Evolutionary conservation across 78 protist genomes (phyloP).

Genomic region (slime mould (Dictyostelium discoideum)): dicty_2.7 NC_007090.3:4927001-4927500

Average conservation of each 20-base stretch:
- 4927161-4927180: too few species aligned
- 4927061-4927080: neutral
- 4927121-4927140: too few species aligned
- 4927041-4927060: neutral
- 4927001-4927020: constrained; percentile 25
- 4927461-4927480: neutral
- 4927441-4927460: neutral
- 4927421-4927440: neutral
- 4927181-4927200: neutral
- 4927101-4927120: neutral
- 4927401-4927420: neutral
- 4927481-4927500: neutral
- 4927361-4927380: neutral
- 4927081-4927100: neutral
- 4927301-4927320: neutral
- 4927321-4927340: neutral
- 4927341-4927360: neutral
- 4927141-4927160: too few species aligned
- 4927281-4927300: neutral
- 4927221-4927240: neutral
- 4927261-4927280: neutral
- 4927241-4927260: neutral
- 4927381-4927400: neutral
- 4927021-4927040: constrained; percentile 24
- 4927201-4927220: neutral